Evolutionary conservation across 2,329 filamentous ascomycete genomes (phyloP).

Genomic region (Paraphaeosphaeria minitans): DNA sequence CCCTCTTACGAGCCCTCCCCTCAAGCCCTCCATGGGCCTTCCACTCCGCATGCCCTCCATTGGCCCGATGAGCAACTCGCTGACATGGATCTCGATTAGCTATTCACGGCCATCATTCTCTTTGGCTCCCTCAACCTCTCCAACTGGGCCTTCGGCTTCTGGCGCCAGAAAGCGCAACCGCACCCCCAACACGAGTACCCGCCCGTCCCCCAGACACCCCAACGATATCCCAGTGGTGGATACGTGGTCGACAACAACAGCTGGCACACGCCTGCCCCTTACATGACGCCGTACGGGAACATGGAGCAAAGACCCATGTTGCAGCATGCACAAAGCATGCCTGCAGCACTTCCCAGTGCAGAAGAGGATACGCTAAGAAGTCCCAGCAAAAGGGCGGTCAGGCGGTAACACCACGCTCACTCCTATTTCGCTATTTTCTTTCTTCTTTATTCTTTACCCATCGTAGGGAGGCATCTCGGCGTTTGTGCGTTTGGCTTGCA

Average conservation of each 20-base stretch:
- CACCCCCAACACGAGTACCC: slow-evolving; percentile 28
- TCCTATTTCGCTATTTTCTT: not conserved
- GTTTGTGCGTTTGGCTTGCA: not conserved
- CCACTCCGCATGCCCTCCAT: not conserved
- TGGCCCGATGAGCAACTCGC: not conserved
- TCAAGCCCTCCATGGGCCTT: not conserved
- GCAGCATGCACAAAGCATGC: slow-evolving; percentile 36
- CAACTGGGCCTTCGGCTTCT: slow-evolving; percentile 64
- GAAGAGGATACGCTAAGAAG: slow-evolving; percentile 21
- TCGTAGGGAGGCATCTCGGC: not conserved
- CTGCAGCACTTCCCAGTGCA: slow-evolving; percentile 28
- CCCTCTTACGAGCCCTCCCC: not conserved
- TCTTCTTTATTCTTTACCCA: not conserved
- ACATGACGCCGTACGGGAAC: slow-evolving; percentile 32
- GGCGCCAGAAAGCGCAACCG: slow-evolving; percentile 49
- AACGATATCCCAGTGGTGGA: slow-evolving; percentile 29
- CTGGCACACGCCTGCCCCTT: slow-evolving; percentile 26
- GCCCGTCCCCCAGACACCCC: slow-evolving; percentile 37
- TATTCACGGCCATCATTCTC: slow-evolving; percentile 56
- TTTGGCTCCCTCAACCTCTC: slow-evolving; percentile 61
- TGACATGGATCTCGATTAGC: slow-evolving; percentile 34
- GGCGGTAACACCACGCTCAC: slow-evolving; percentile 13
- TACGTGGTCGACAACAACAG: slow-evolving; percentile 26
- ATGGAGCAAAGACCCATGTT: slow-evolving; percentile 26
- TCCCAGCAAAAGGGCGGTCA: slow-evolving; percentile 25